phyloP scores from a whole-genome alignment of 1,284 basidiomycete genomes.

The Ganoderma boninense region DNA sequence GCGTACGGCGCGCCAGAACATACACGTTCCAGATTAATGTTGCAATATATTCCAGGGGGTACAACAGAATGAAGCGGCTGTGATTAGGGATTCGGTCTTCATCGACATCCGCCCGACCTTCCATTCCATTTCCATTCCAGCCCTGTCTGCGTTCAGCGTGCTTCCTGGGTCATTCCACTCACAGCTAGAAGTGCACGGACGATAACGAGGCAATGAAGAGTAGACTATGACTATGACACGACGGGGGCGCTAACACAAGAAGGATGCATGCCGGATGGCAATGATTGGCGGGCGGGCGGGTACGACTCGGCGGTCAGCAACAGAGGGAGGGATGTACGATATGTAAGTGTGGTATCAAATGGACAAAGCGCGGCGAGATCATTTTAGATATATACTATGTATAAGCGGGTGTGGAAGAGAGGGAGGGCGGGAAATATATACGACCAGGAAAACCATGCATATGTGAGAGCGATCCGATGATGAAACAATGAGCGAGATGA shows the following conservation, averaged over 20 bases:
- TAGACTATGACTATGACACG: not conserved
- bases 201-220: not conserved
- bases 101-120: not conserved
- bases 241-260: not conserved
- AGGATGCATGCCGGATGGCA: not conserved
- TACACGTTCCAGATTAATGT: slow-evolving; percentile 39
- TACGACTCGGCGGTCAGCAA: not conserved
- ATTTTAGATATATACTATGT: slow-evolving; percentile 28
- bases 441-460: slow-evolving; percentile 29
- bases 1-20: not conserved
- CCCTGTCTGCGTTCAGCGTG: not conserved
- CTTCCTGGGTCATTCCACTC: not conserved
- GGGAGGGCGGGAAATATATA: not conserved
- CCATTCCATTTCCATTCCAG: not conserved
- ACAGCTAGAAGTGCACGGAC: not conserved
- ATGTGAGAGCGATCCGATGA: slow-evolving; percentile 32
- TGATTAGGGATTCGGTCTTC: not conserved
- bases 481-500: slow-evolving; percentile 10
- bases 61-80: slow-evolving; percentile 1
- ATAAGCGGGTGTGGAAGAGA: not conserved
- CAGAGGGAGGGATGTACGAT: slow-evolving; percentile 22
- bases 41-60: slow-evolving; percentile 36
- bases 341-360: slow-evolving; percentile 32
- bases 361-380: slow-evolving; percentile 24
- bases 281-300: not conserved